Evolutionary conservation across 805 yeast genomes (phyloP), one percentile per base, ranked within the genome.

Genomic region (Myxozyma melibiosi): DNA sequence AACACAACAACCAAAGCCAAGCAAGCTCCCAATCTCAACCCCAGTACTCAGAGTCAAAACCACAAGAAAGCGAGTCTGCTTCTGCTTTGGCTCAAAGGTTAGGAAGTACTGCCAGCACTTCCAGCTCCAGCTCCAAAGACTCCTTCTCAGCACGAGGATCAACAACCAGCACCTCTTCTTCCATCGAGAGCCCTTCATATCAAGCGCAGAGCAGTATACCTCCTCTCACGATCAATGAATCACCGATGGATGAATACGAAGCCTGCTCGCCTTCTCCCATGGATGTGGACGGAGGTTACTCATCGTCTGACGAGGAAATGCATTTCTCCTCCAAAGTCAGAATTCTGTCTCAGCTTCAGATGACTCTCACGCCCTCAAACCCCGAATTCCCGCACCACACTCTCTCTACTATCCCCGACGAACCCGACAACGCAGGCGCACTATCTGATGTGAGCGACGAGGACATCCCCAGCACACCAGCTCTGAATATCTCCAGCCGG

Each of bases 291-390:
- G 50, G 34, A 4, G 50, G 27, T 5, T 33, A 45, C n/a, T 33
- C 31, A 5, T 45, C 50, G 3, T 48, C 52, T 16, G 53, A 49
- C 27, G 53, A 49, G 20, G 45, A 49, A 9, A 3, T 49, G 40
- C 53, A 39, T 31, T 40, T 40, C 14, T n/a, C 18, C 11, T 39
- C 53, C n/a, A 49, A 33, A 30, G 20, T 39, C 28, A 31, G 58
- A 11, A 53, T 53, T 35, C 41, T 47, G 24, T 41, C 53, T 14
- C 53, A 53, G 25, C 24, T 53, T 20, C 56, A 53, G 24, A 53
- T 53, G 56, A 39, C 39, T 24, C 33, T 53, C n/a, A 34, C 55
- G 33, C 55, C 55, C 13, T 43, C 43, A 13, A 20, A 40, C 22
- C 11, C 27, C 20, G 41, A 39, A 6, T 40, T 41, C 35, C 18